Evolutionary conservation across 768 basidiomycete species (phyloP), one percentile per base, ranked within the genome.

Genomic region (Termitomyces sp.): DNA sequence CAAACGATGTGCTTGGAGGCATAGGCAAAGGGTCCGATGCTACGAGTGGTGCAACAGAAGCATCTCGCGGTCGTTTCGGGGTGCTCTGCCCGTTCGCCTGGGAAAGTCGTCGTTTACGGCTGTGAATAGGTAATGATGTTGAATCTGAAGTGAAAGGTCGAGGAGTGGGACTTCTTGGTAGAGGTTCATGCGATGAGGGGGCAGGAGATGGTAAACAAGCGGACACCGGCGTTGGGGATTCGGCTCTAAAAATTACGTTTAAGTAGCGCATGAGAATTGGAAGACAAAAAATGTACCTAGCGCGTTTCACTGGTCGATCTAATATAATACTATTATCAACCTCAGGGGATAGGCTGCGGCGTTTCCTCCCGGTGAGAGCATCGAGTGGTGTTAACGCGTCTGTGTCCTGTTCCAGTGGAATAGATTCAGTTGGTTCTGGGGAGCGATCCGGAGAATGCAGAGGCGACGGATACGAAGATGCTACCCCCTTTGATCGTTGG

Each of bases 81-180:
- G 56, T 30, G 3, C 44, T 26, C 2, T 60, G 40, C 1, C 46
- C 47, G 8, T 69, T 69, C 1, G 64, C 52, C 6, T 76, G 71
- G 2, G 76, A 79, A 18, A 76, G 56, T 0, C 72, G 68, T 33
- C 77, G 73, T 59, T 78, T 78, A 8, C 74, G 70, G 36, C 60
- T 69, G 20, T 38, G 24, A 38, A 22, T 24, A 28, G 58, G 47
- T 3, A 53, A 54, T 36, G 44, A 33, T 20, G 13, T 14, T 14
- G 30, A 54, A 52, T 28, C 26, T 55, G 40, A 10, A 38, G 55
- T 28, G n/a, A 13, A 50, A 33, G 22, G 14, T 22, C 13, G 33
- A 7, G 50, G 35, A 18, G 54, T 57, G 24, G 32, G 14, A 14
- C 43, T 48, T 16, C 26, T 18, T 52, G 47, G 44, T 28, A 53